phyloP scores from a whole-genome alignment of 768 basidiomycete genomes.

The Pleurotus cornucopiae region DNA sequence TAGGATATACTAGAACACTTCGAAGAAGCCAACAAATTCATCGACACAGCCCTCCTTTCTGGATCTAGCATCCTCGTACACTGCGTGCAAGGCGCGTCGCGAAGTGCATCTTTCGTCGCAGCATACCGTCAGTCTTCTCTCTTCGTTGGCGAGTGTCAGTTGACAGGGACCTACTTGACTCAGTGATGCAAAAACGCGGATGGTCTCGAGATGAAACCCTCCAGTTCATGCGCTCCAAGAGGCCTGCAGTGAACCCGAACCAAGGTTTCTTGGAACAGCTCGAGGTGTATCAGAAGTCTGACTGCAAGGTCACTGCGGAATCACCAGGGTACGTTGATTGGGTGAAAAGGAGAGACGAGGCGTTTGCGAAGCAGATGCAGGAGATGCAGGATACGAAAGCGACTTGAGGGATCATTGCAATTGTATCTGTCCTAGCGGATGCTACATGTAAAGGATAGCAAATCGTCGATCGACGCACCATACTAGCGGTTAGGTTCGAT shows the following conservation, averaged over 20 bases:
- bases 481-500: too few relatives aligned
- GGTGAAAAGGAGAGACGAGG: neutral
- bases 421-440: too few relatives aligned
- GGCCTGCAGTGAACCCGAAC: slow-evolving; percentile 1
- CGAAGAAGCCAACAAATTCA: slow-evolving; percentile 61
- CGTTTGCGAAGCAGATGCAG: neutral
- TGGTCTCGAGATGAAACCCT: slow-evolving; percentile 3
- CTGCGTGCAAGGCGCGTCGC: slow-evolving; percentile 61
- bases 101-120: slow-evolving; percentile 67
- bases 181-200: slow-evolving; percentile 5
- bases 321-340: neutral
- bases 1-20: slow-evolving; percentile 61
- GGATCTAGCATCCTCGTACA: slow-evolving; percentile 67
- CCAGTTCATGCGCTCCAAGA: neutral
- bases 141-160: neutral
- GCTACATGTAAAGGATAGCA: too few relatives aligned
- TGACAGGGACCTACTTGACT: neutral
- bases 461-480: too few relatives aligned
- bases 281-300: neutral
- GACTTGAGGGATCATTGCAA: too few relatives aligned
- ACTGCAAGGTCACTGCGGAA: neutral
- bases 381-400: neutral
- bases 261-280: slow-evolving; percentile 5
- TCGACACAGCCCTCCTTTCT: slow-evolving; percentile 52
- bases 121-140: slow-evolving; percentile 59